A percentile compares a stretch with the other conserved stretches of the same genome.
Evolutionary conservation across 768 basidiomycete genomes (phyloP).

Genomic region (Tricholomella constricta): DNA sequence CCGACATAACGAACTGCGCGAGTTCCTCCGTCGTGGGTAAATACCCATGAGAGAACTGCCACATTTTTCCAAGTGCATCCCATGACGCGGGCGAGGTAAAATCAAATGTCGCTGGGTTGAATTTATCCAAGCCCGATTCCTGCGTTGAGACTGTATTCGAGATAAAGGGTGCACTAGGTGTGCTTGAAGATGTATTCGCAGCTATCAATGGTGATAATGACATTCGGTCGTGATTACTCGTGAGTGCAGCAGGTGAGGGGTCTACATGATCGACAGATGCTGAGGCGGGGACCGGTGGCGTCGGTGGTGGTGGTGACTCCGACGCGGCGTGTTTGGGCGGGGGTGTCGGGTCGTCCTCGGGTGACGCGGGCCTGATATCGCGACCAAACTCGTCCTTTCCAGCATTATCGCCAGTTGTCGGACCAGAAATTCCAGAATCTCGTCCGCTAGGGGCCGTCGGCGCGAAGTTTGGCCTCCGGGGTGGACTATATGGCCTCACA

Average conservation of each 20-base stretch:
- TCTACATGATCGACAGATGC: constrained; percentile 35
- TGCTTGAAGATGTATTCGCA: constrained; percentile 59
- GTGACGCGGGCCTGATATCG: constrained; percentile 66
- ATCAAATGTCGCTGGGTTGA: constrained; percentile 75
- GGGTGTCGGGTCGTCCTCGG: constrained; percentile 31
- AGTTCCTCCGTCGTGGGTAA: constrained; percentile 74
- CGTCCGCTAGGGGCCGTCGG: constrained; percentile 23
- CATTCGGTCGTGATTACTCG: constrained; percentile 49
- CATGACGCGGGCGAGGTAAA: constrained; percentile 73
- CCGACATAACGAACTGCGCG: constrained; percentile 68
- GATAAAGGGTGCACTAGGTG: constrained; percentile 41
- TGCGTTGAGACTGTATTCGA: constrained; percentile 36
- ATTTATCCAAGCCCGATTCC: constrained; percentile 57
- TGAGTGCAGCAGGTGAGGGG: constrained; percentile 41
- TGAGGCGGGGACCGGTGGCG: constrained; percentile 18
- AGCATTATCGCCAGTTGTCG: constrained; percentile 31
- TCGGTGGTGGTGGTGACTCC: constrained; percentile 24
- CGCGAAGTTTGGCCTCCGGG: constrained; percentile 44
- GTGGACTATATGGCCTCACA: constrained; percentile 61
- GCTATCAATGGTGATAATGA: constrained; percentile 51
- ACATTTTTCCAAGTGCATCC: constrained; percentile 80
- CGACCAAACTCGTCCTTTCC: constrained; percentile 87
- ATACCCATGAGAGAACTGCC: constrained; percentile 68
- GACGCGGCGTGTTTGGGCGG: constrained; percentile 24
- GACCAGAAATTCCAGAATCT: constrained; percentile 21